Evolutionary conservation across 192 early-diverging fungal species (phyloP).

Genomic region (Backusella mclennaniae): DNA sequence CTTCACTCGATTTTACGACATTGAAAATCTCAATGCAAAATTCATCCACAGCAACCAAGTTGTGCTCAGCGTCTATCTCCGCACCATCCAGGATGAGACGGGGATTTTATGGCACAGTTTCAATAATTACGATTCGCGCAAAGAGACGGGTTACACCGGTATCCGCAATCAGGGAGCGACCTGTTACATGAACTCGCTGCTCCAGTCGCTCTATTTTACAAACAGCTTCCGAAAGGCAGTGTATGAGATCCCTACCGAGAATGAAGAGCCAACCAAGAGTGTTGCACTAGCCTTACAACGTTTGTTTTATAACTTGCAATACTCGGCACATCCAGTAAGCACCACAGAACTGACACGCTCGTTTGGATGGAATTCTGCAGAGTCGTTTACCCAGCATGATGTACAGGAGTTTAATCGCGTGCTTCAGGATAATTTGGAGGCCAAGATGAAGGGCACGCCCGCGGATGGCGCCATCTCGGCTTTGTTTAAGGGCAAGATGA

Average conservation of each 20-base stretch:
- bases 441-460: slow-evolving; percentile 94
- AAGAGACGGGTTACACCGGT: slow-evolving; percentile 88
- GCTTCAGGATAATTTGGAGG: slow-evolving; percentile 95
- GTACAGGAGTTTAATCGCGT: slow-evolving; percentile 98
- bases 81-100: slow-evolving; percentile 80
- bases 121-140: slow-evolving; percentile 86
- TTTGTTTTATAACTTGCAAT: slow-evolving; percentile 90
- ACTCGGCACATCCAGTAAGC: slow-evolving; percentile 66
- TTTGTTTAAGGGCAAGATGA: slow-evolving; percentile 96
- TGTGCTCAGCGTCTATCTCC: slow-evolving; percentile 71
- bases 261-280: slow-evolving; percentile 83
- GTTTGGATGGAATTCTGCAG: slow-evolving; percentile 97
- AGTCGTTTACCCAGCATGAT: slow-evolving; percentile 98
- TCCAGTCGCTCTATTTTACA: slow-evolving; percentile 95
- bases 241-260: slow-evolving; percentile 90
- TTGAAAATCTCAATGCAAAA: slow-evolving; percentile 44
- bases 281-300: slow-evolving; percentile 92
- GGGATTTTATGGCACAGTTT: slow-evolving; percentile 88
- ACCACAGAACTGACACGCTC: slow-evolving; percentile 96
- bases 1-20: slow-evolving; percentile 79
- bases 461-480: slow-evolving; percentile 90
- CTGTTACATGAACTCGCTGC: slow-evolving; percentile 99
- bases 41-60: slow-evolving; percentile 68
- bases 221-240: slow-evolving; percentile 91
- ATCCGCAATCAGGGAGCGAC: slow-evolving; percentile 98